Evolutionary conservation across 2,329 filamentous ascomycete species (phyloP).

Genomic region (Clarireedia paspali): DNA sequence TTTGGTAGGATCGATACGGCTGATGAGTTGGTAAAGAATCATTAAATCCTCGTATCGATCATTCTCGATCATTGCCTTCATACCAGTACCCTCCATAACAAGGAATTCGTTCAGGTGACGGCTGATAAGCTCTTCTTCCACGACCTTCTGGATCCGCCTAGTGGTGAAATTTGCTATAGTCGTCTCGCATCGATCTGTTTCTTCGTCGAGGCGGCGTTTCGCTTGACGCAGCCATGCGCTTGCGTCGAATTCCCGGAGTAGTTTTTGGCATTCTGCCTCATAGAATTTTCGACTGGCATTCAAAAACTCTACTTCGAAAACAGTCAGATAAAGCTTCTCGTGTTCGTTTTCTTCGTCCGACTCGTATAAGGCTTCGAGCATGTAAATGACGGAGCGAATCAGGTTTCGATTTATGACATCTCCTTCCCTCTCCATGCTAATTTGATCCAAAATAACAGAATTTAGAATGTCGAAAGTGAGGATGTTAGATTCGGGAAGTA

Average conservation of each 20-base stretch:
- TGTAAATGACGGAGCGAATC: constrained; percentile 75
- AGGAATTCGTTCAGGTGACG: constrained; percentile 75
- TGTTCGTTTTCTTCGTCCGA: constrained; percentile 68
- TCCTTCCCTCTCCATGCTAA: constrained; percentile 85
- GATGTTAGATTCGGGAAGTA: constrained; percentile 36
- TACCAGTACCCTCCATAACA: constrained; percentile 74
- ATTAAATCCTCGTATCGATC: constrained; percentile 70
- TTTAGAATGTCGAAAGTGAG: constrained; percentile 69
- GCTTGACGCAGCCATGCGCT: constrained; percentile 74
- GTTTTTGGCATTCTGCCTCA: constrained; percentile 59
- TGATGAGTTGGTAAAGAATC: constrained; percentile 74
- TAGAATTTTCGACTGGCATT: constrained; percentile 68
- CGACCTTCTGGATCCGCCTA: constrained; percentile 64
- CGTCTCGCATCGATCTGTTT: constrained; percentile 73
- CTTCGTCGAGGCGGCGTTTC: constrained; percentile 66
- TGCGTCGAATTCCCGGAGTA: constrained; percentile 74
- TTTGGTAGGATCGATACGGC: constrained; percentile 70
- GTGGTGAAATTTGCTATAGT: constrained; percentile 68
- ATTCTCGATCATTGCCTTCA: constrained; percentile 87
- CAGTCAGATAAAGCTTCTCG: constrained; percentile 74
- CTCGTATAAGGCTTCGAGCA: constrained; percentile 86
- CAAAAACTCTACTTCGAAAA: constrained; percentile 76
- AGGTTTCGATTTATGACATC: constrained; percentile 80
- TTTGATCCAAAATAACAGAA: constrained; percentile 78
- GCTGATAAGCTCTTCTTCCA: constrained; percentile 74